Evolutionary conservation across 2,329 filamentous ascomycete genomes (phyloP).

Genomic region (Mycosphaerella arachidis): DNA sequence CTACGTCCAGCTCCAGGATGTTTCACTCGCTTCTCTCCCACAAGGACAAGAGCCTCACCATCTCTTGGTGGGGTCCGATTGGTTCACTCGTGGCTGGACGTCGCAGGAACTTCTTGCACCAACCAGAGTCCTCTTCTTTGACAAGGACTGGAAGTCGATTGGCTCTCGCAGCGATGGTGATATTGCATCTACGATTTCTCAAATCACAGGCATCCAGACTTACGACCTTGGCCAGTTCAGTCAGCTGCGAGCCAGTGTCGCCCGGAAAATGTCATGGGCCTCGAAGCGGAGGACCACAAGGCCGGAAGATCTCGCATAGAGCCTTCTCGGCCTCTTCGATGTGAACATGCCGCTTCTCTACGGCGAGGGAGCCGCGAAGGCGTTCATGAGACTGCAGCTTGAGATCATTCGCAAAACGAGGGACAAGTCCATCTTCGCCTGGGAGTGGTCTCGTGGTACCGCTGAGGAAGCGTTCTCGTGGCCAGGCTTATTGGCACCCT

Average conservation of each 20-base stretch:
- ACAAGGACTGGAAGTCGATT: not conserved
- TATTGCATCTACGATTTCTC: constrained; percentile 2
- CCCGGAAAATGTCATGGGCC: constrained; percentile 21
- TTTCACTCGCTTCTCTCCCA: not conserved
- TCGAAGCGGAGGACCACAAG: constrained; percentile 16
- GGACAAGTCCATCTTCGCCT: constrained; percentile 9
- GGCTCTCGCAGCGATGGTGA: not conserved
- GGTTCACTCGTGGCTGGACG: constrained; percentile 7
- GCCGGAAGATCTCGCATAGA: constrained; percentile 45
- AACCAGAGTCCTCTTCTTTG: not conserved
- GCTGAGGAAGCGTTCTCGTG: not conserved
- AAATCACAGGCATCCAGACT: not conserved
- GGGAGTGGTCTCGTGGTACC: constrained; percentile 1
- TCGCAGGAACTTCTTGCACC: constrained; percentile 7
- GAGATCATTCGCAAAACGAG: constrained; percentile 9
- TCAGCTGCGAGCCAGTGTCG: constrained; percentile 4
- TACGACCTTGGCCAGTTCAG: not conserved
- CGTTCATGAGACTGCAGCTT: constrained; percentile 12
- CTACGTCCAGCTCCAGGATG: constrained; percentile 13
- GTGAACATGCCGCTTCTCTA: constrained; percentile 36
- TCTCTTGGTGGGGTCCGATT: not conserved
- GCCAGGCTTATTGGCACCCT: constrained; percentile 11
- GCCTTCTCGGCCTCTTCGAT: constrained; percentile 43
- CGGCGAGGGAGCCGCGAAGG: constrained; percentile 11
- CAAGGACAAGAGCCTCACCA: not conserved